Conservation (phyloP, 257 asterid species). For the Osmanthus fragrans region DNA sequence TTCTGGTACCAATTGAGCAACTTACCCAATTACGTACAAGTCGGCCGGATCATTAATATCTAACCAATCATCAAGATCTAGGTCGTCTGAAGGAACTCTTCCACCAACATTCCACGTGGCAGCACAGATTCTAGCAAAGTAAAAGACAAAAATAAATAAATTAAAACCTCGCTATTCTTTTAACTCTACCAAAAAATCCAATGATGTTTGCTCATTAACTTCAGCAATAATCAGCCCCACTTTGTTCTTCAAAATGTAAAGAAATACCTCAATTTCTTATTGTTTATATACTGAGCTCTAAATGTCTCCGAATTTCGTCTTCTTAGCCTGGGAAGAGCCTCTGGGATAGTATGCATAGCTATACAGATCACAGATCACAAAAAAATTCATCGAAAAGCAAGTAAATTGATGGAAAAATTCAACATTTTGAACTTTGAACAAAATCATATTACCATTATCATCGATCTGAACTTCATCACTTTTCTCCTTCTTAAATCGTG, state of each 20-base stretch:
- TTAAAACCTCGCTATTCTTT: slow-evolving; percentile 5
- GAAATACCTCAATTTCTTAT: background rate
- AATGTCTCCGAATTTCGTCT: background rate
- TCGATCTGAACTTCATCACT: slow-evolving; percentile 40
- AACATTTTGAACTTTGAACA: background rate
- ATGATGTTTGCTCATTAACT: slow-evolving; percentile 11
- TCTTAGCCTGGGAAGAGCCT: background rate
- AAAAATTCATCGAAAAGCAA: background rate
- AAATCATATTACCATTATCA: slow-evolving; percentile 49
- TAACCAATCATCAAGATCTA: slow-evolving; percentile 81
- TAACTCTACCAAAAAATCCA: slow-evolving; percentile 6
- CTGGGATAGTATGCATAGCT: background rate
- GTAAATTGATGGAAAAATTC: background rate
- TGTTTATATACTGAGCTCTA: background rate
- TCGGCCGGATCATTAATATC: slow-evolving; percentile 80
- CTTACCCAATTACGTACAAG: slow-evolving; percentile 80
- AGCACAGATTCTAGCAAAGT: slow-evolving; percentile 46
- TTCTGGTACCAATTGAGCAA: too few relatives aligned
- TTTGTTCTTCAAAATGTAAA: slow-evolving; percentile 18
- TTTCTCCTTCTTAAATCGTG: slow-evolving; percentile 56
- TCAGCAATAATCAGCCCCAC: background rate
- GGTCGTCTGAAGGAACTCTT: slow-evolving; percentile 64
- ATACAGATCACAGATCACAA: background rate
- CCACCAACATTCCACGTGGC: slow-evolving; percentile 92
- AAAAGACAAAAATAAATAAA: slow-evolving; percentile 16